Evolutionary conservation across 805 yeast genomes (phyloP).

Genomic region (Wickerhamiella dianesei): DNA sequence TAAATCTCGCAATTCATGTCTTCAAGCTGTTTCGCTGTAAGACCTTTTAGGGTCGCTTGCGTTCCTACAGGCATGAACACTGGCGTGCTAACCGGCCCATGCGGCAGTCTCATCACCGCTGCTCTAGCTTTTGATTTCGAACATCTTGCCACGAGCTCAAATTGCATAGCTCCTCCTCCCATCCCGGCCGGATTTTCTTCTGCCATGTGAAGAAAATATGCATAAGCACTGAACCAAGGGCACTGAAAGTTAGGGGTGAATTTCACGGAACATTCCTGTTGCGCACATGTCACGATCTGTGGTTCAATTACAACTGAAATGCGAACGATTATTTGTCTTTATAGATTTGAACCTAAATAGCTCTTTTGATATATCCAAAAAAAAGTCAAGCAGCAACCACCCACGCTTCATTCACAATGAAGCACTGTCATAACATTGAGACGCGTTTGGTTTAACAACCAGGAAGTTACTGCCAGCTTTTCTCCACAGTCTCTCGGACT

Average conservation of each 20-base stretch:
- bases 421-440: no score
- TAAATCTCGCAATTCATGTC: slow-evolving; percentile 31
- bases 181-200: not conserved
- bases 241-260: no score
- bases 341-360: no score
- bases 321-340: no score
- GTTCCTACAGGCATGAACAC: slow-evolving; percentile 38
- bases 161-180: slow-evolving; percentile 23
- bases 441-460: no score
- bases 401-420: no score
- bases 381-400: no score
- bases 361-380: no score
- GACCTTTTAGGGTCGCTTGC: slow-evolving; percentile 34
- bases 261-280: no score
- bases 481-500: slow-evolving; percentile 86
- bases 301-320: no score
- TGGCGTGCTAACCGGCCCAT: slow-evolving; percentile 32
- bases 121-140: slow-evolving; percentile 33
- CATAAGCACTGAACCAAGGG: no score
- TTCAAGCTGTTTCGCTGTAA: slow-evolving; percentile 31
- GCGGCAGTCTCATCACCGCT: slow-evolving; percentile 30
- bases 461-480: slow-evolving; percentile 19
- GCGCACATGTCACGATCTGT: no score
- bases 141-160: slow-evolving; percentile 31
- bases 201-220: not conserved